Base-by-base conservation (phyloP, 148 eudicot species). In the Mesembryanthemum crystallinum region DNA sequence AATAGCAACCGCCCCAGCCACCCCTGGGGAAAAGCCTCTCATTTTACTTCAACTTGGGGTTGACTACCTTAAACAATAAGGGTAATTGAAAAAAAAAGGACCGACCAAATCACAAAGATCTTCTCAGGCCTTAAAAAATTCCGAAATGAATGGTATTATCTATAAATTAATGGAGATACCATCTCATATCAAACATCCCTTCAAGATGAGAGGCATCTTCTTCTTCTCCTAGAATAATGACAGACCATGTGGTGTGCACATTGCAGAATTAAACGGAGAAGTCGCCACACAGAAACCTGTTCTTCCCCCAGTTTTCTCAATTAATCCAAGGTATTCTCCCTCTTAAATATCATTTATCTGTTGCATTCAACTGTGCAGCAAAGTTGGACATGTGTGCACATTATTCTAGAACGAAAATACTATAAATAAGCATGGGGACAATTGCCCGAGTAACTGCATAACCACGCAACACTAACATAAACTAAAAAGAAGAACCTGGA, bases 61-160 rank as follows among this genome's bases (percentile, higher is more conserved):
- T 43, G 55, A 60, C 61, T 59, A 67, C 55, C 82, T 67, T 79
- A 33, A 39, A 67, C 57, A 27, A 29, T 28, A 76, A 75, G 72
- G 69, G 49, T 54, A n/a, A 18, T 9, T 79, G 67, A 73, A 43
- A 73, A 51, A 67, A 67, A 67, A 73, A 45, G 49, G 77, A 67
- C 77, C 69, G 73, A 59, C 64, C 73, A 79, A 73, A 79, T 79
- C 82, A 24, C 70, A 72, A 79, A 79, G 82, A 79, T 73, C 77
- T 79, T 73, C 72, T 67, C 73, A 73, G 68, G 72, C 69, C 45
- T 73, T 65, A 37, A 59, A 67, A 55, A 57, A 58, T 29, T 67
- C 65, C 69, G 59, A 67, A 72, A 79, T 70, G 57, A 70, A 79
- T 29, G 77, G 73, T 30, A 27, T 15, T 29, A 29, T 39, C 37